Conservation (phyloP, 2,329 filamentous ascomycete species). For the Botryotinia calthae region DNA sequence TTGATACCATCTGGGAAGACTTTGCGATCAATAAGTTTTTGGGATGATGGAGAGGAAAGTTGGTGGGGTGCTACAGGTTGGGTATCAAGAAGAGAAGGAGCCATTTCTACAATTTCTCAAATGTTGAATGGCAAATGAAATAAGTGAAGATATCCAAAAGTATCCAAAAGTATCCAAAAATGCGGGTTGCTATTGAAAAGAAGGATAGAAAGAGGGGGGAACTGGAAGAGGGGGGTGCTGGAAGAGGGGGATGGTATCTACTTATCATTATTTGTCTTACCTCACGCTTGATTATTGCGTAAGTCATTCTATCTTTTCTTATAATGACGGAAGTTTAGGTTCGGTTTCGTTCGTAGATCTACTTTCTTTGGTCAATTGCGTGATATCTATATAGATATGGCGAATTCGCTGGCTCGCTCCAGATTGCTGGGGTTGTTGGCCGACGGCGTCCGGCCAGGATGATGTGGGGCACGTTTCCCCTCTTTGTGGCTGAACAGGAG, state of each 20-base stretch:
- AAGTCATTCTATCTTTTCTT: background rate
- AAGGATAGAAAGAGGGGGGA: background rate
- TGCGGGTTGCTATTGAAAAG: background rate
- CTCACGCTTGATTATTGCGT: background rate
- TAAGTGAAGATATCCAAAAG: slow-evolving; percentile 7
- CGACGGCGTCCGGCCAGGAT: background rate
- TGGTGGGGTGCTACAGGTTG: slow-evolving; percentile 27
- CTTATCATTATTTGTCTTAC: slow-evolving; percentile 2
- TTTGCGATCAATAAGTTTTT: slow-evolving; percentile 31
- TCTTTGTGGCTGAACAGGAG: background rate
- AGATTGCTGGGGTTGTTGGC: slow-evolving; percentile 3
- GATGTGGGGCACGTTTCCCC: slow-evolving; percentile 1
- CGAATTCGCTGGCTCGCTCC: slow-evolving; percentile 1
- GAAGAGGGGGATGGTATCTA: background rate
- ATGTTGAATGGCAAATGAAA: background rate
- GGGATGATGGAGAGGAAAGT: slow-evolving; percentile 24
- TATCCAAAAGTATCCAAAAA: slow-evolving; percentile 1
- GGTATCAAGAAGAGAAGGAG: slow-evolving; percentile 29
- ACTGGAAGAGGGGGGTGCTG: background rate
- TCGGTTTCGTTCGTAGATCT: slow-evolving; percentile 15
- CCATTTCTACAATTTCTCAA: slow-evolving; percentile 20
- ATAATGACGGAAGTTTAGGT: background rate
- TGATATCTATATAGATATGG: slow-evolving; percentile 17
- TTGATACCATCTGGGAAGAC: slow-evolving; percentile 40
- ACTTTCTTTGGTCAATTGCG: slow-evolving; percentile 16